Evolutionary conservation across 371 early-diverging fungal species (phyloP), one percentile per base, ranked within the genome.

Genomic region (Coemansia sp.): DNA sequence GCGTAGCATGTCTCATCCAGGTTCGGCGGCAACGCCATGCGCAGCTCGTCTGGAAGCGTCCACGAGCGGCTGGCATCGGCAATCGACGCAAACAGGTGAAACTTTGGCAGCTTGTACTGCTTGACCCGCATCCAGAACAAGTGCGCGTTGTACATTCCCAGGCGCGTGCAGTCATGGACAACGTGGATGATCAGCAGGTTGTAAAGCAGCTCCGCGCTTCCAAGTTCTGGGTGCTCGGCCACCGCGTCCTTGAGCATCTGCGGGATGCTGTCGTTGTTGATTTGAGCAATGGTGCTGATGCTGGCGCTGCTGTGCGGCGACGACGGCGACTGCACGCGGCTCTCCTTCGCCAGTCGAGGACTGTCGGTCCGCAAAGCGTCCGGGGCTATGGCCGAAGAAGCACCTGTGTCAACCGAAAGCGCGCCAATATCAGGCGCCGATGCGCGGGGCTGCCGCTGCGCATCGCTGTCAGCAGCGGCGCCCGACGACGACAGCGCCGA

Each of bases 121-220:
- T 62, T 50, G 37, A 72, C 72, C 5, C 75, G 75, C 75, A 75
- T 59, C 75, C 75, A 75, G 55, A 71, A 67, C 39, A 75, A n/a
- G 50, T 67, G 72, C 36, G 75, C 67, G 6, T 47, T 50, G 64
- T 75, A 72, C 36, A 75, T 75, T 44, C 72, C 64, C 16, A 72
- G 55, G 55, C 75, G 75, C 49, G 72, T 66, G 55, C 66, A 75
- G 64, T 75, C 75, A 46, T 71, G 75, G n/a, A 75, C 75, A 16
- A 67, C 75, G 43, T 66, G 64, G 10, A 62, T 75, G 47, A 75
- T 75, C 38, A 75, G 60, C 61, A 75, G 64, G 38, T 75, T 75
- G 67, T 75, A 75, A 11, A 75, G 46, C 29, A 75, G 75, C 64
- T 75, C 75, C 4, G 72, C 56, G 49, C 67, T 47, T 6, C 75